Conservation (phyloP, 2,329 filamentous ascomycete species). For the Nothophaeocryptopus gaeumannii region DNA sequence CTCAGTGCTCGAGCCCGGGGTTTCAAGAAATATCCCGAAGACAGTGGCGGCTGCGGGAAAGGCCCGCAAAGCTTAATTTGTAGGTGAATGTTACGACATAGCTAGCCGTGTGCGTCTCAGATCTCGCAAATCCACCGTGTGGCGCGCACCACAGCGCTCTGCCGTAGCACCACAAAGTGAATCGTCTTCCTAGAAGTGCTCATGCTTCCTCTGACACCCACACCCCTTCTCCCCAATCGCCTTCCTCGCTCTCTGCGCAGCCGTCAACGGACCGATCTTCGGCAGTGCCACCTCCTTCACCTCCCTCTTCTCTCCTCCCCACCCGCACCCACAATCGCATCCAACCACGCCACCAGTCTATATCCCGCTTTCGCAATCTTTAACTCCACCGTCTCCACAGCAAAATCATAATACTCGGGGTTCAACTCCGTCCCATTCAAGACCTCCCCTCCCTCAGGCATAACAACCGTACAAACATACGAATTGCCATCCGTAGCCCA, state of each 20-base stretch:
- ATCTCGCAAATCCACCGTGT: too few relatives aligned
- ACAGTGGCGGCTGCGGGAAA: too few relatives aligned
- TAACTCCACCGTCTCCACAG: constrained; percentile 40
- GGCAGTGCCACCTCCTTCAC: constrained; percentile 2
- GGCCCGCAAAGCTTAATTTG: too few relatives aligned
- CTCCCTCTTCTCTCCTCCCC: neutral
- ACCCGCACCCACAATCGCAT: constrained; percentile 32
- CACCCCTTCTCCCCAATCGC: constrained; percentile 7
- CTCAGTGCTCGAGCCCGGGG: too few relatives aligned
- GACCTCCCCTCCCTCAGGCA: constrained; percentile 38
- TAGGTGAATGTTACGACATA: too few relatives aligned
- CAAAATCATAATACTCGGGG: constrained; percentile 33
- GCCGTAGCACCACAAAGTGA: too few relatives aligned
- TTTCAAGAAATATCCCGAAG: too few relatives aligned
- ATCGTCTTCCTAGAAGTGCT: too few relatives aligned
- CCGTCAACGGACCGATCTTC: constrained; percentile 3
- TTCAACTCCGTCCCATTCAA: constrained; percentile 39
- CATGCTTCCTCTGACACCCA: neutral
- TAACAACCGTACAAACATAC: constrained; percentile 43
- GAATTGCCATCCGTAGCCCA: constrained; percentile 46
- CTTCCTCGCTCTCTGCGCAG: constrained; percentile 3
- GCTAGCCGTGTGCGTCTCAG: too few relatives aligned
- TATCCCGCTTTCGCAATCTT: constrained; percentile 46
- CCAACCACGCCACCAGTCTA: constrained; percentile 37
- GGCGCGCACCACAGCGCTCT: too few relatives aligned